Base-by-base conservation (phyloP, 2,329 filamentous ascomycete species). In the Ilyonectria sp. region DNA sequence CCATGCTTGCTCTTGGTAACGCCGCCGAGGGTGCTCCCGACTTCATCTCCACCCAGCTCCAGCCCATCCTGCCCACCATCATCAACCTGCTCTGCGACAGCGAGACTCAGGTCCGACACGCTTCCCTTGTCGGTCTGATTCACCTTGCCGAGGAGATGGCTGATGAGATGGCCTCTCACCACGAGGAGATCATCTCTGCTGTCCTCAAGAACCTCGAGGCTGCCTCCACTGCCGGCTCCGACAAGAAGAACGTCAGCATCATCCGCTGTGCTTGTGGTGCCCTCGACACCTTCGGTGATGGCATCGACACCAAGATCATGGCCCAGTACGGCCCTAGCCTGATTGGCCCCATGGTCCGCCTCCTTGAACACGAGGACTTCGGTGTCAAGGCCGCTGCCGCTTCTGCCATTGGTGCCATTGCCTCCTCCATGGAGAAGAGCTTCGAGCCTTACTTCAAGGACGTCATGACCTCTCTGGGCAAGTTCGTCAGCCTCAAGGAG, bases 1-100 rank as follows among this genome's bases (percentile, higher is more conserved):
- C 93, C 82, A 96, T 98, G 78, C 87, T 98, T 69, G 92, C 95
- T 55, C 89, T 99, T 6, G 95, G 95, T 67, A 97, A 95, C 85
- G 95, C 94, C 75, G 95, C 97, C 60, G 96, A 98, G 85, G 96
- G 96, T 75, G 95, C 96, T 33, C 96, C 96, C 17, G 96, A 99
- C 81, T 99, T 98, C 82, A 94, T 98, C 77, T 94, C 94, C 71
- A 97, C 95, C 21, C 96, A 99, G 82, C 89, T 98, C 69, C 88
- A 92, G 77, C 89, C 92, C 72, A 92, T 98, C 72, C 90, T 98
- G 80, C 96, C 96, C 55, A 87, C 93, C 74, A 91, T 98, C 66
- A 87, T 98, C 65, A 91, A 90, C 76, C 88, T 98, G 9, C 89
- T 99, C 44, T 88, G 94, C 78, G 96, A 99, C 78, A 86, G 89